phyloP scores from a whole-genome alignment of 192 early-diverging fungal species.

The Gamsiella multidivaricata region DNA sequence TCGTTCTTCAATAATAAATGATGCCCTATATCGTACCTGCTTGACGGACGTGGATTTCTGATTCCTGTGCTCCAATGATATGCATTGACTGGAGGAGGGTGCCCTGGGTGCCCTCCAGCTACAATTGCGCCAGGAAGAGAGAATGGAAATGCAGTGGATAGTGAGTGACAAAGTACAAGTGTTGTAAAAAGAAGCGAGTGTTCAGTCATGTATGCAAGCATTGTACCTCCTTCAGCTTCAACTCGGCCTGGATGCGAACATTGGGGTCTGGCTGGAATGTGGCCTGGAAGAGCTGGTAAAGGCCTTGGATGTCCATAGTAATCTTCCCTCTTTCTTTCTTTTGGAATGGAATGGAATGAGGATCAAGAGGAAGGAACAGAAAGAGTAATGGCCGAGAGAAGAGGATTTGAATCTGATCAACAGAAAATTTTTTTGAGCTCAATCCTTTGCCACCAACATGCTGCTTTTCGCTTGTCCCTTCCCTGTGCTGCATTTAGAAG shows the following conservation, averaged over 20 bases:
- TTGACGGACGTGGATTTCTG: conserved; percentile 65
- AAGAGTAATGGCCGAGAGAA: background rate
- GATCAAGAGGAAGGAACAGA: background rate
- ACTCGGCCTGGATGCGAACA: conserved; percentile 85
- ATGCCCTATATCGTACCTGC: too few relatives aligned
- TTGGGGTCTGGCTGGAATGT: conserved; percentile 86
- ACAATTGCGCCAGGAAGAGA: background rate
- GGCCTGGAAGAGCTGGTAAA: conserved; percentile 80
- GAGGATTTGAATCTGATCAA: background rate
- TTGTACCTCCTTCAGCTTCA: conserved; percentile 80
- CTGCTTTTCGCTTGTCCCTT: background rate
- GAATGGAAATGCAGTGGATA: background rate
- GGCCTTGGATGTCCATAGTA: conserved; percentile 68
- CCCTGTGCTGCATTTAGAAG: background rate
- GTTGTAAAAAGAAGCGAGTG: background rate
- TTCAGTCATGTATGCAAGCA: background rate
- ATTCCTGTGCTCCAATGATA: conserved; percentile 66
- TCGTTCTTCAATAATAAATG: too few relatives aligned
- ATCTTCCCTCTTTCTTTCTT: background rate
- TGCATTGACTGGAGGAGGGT: conserved; percentile 57
- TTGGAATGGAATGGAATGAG: conserved; percentile 8
- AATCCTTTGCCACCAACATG: background rate
- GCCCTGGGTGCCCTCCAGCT: conserved; percentile 47
- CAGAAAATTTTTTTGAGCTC: background rate
- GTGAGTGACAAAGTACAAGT: too few relatives aligned